Evolutionary conservation across 2,329 filamentous ascomycete genomes (phyloP).

Genomic region (Pyrenochaeta sp.): DNA sequence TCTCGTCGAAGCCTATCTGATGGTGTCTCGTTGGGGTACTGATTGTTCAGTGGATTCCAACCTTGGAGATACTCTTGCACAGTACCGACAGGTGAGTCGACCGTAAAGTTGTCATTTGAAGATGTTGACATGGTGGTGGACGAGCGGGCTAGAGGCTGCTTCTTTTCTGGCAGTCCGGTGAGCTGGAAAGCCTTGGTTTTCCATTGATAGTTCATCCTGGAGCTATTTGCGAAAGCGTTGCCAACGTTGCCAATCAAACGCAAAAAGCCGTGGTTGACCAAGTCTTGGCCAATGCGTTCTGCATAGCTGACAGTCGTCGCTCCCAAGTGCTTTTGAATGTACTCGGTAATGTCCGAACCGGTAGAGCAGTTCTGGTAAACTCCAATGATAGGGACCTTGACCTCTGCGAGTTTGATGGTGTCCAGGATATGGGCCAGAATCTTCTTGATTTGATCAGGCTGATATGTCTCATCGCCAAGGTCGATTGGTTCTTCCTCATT

Average conservation of each 20-base stretch:
- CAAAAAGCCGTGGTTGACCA: conserved; percentile 85
- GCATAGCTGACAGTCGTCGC: conserved; percentile 87
- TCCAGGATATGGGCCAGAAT: conserved; percentile 86
- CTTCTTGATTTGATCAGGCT: conserved; percentile 88
- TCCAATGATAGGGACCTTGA: conserved; percentile 93
- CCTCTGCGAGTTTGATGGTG: conserved; percentile 85
- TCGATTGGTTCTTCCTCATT: conserved; percentile 82
- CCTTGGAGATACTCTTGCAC: conserved; percentile 89
- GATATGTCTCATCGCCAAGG: conserved; percentile 88
- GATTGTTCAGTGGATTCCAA: conserved; percentile 93
- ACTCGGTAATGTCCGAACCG: conserved; percentile 94
- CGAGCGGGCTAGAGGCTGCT: conserved; percentile 74
- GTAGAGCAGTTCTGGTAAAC: conserved; percentile 93
- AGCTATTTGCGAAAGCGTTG: conserved; percentile 96
- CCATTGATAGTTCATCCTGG: conserved; percentile 98
- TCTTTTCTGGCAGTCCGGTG: conserved; percentile 89
- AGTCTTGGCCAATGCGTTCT: conserved; percentile 92
- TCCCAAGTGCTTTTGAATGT: conserved; percentile 87
- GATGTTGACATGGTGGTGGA: conserved; percentile 69
- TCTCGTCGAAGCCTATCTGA: conserved; percentile 86
- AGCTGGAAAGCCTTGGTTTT: conserved; percentile 88
- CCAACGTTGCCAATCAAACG: conserved; percentile 93
- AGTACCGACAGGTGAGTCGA: conserved; percentile 83
- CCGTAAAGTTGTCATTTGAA: conserved; percentile 58
- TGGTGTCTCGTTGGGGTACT: conserved; percentile 92